Evolutionary conservation across 345 rosid genomes (phyloP).

Genomic region (Physaria fendleri): DNA sequence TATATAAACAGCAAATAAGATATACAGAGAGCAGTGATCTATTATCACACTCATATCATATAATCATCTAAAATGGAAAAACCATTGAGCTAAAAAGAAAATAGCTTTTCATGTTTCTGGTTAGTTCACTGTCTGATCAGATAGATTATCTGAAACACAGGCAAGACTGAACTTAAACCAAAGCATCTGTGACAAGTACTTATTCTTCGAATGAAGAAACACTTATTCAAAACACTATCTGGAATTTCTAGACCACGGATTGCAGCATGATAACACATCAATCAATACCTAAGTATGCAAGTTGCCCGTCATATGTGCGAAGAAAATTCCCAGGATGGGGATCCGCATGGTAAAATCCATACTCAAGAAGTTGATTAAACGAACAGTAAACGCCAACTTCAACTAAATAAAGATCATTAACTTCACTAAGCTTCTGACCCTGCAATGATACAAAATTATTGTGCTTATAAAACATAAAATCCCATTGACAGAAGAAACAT

Average conservation of each 20-base stretch:
- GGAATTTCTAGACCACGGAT: background rate
- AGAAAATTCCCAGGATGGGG: slow-evolving; percentile 97
- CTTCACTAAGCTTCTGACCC: slow-evolving; percentile 82
- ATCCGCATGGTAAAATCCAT: slow-evolving; percentile 97
- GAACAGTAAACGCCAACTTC: slow-evolving; percentile 98
- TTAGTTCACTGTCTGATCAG: slow-evolving; percentile 1
- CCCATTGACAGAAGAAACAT: background rate
- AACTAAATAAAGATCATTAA: slow-evolving; percentile 58
- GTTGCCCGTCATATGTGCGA: slow-evolving; percentile 80
- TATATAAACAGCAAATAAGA: background rate
- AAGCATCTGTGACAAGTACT: background rate
- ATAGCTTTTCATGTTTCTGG: slow-evolving; percentile 6
- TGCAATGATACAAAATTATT: slow-evolving; percentile 27
- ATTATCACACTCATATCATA: background rate
- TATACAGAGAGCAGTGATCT: background rate
- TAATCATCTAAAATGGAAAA: background rate
- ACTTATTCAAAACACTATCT: slow-evolving; percentile 1
- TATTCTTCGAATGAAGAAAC: background rate
- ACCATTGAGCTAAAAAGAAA: background rate
- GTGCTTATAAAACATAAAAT: background rate
- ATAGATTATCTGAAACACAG: slow-evolving; percentile 2
- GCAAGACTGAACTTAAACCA: background rate
- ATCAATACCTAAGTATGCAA: slow-evolving; percentile 79
- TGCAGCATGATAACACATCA: background rate
- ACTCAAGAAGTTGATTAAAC: slow-evolving; percentile 84